Percentiles rank a stretch among this genome's conserved stretches.
These are phyloP conservation scores for Neurospora cerealis DNA, from an alignment of 495 filamentous ascomycete genomes.

Conservation along the genomic window DNA sequence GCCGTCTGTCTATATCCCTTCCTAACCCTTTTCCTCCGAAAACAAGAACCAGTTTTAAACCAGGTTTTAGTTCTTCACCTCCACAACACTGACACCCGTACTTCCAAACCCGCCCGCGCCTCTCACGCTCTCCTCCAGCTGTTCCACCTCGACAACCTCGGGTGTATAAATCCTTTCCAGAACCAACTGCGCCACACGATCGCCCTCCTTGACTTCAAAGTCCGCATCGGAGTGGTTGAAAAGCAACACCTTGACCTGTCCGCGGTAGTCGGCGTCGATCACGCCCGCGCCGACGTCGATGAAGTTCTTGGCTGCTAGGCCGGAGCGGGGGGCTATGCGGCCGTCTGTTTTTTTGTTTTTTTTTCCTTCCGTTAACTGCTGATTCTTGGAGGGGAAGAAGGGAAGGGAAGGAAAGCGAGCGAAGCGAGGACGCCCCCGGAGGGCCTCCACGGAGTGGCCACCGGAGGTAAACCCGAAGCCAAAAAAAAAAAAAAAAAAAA, in stretches of 20 bases:
- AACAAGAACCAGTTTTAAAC: no score
- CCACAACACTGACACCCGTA: constrained; percentile 56
- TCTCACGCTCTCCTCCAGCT: constrained; percentile 81
- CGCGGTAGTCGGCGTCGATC: constrained; percentile 95
- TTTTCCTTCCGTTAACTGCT: no score
- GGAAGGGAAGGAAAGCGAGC: not conserved
- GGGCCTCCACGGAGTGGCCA: not conserved
- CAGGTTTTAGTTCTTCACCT: constrained; percentile 24
- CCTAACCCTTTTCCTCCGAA: not conserved
- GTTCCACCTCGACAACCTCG: constrained; percentile 75
- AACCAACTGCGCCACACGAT: constrained; percentile 87
- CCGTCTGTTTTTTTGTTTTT: constrained; percentile 49
- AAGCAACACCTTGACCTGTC: constrained; percentile 83
- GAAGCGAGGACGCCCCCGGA: not conserved
- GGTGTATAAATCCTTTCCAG: constrained; percentile 90
- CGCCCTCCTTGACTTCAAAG: constrained; percentile 73
- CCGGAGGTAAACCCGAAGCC: not conserved
- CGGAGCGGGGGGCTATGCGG: constrained; percentile 82
- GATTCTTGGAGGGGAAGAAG: no score
- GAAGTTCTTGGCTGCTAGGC: constrained; percentile 84
- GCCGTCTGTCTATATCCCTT: not conserved
- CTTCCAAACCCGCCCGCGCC: constrained; percentile 92
- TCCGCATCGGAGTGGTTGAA: constrained; percentile 85
- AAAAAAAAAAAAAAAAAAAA: not conserved
- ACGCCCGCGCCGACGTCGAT: constrained; percentile 94